Evolutionary conservation across 176 grass and related monocot species (phyloP), one percentile per base, ranked within the genome.

Genomic region (Leersia perrieri): DNA sequence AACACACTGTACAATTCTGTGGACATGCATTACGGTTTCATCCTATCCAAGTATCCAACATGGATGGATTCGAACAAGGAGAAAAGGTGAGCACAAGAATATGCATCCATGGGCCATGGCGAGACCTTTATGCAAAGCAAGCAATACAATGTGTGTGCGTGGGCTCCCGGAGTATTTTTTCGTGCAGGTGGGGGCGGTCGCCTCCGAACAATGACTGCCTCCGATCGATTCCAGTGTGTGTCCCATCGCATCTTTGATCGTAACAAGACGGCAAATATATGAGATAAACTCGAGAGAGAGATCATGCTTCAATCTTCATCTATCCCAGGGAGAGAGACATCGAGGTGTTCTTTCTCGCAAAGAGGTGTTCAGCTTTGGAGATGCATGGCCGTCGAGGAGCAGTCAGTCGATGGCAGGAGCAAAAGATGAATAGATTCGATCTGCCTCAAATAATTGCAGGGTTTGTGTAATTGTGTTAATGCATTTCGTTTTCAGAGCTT

Each of bases 381-480:
- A 70, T 28, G 78, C 77, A 28, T 36, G 42, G 63, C 34, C 63
- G 40, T 35, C 30, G 12, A 34, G 64, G 41, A 66, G 16, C 32
- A 40, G 11, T 49, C 11, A 34, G 61, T 45, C 70, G 15, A 68
- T 81, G 27, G n/a, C 60, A 11, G 32, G 35, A 27, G 14, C 30
- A 78, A n/a, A n/a, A 49, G 53, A 33, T 41, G 61, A 27, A 0
- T 22, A 87, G 29, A 70, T 82, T 82, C 72, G 29, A 5, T 11
- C 11, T 62, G 68, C 5, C 65, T 87, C 63, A 35, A 82, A 82
- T 86, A 63, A 87, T 87, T 28, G 41, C 41, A 38, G 30, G 30
- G 32, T 9, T 14, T 4, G 63, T 20, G 20, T n/a, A n/a, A n/a
- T n/a, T 20, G 47, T 51, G 47, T 51, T 12, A 44, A 32, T 64